Base-by-base conservation (phyloP, 176 grass and related monocot genomes). In the Juncus effusus region DNA sequence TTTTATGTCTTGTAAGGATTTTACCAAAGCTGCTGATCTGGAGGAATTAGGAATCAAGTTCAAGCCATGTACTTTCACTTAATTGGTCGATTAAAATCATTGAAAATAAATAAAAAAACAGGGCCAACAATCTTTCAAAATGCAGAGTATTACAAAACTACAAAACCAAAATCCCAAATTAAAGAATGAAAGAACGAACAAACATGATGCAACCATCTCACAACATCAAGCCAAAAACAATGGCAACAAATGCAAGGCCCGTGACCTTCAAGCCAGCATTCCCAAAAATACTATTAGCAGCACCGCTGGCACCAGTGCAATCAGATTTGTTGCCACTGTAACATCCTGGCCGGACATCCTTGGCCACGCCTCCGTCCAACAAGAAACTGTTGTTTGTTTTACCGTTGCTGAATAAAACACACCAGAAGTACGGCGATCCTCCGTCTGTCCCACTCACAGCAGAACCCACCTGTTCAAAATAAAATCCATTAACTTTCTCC, bases 241-340 rank as follows among this genome's bases (percentile, higher is more conserved):
- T 59, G 37, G 68, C 16, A 37, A 62, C 51, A 5, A 82, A 47
- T 62, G 79, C 4, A 47, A 84, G 8, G 2, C 54, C 63, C 1
- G 13, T 49, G 14, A 84, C 80, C 37, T 80, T 61, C 44, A 36
- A 64, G 70, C 36, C 56, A 7, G 69, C 2, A 37, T 51, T 36
- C 12, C 44, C 38, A 4, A 59, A 54, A 3, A 54, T 54, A 58
- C 66, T 2, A 28, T 57, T 51, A n/a, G 51, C n/a, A 47, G 61
- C 77, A 2, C 19, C 60, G 6, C 44, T 51, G 7, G 85, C 72
- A 9, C 80, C 60, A 8, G 56, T 84, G 73, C 94, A 99, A 65
- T 86, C 83, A 38, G 92, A 85, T 10, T 89, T 68, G 65, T 81
- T 89, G 65, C 94, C 94, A 5, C 94, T 93, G 62, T 86, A 93